Evolutionary conservation across 805 yeast species (phyloP).

Genomic region (Wickerhamiella australiensis): DNA sequence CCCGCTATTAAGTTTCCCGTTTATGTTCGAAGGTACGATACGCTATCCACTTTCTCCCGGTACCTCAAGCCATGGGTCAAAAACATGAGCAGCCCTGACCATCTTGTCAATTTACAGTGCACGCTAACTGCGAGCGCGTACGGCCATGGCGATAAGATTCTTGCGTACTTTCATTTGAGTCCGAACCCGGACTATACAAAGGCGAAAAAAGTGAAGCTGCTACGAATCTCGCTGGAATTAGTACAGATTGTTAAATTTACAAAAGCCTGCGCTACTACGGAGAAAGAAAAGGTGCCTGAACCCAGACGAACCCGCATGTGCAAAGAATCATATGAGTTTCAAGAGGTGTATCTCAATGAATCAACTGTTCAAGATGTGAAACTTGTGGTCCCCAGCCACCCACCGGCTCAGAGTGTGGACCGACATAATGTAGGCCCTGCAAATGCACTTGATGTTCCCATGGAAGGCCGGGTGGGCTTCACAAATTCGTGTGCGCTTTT

Average conservation of each 20-base stretch:
- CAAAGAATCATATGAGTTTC: conserved; percentile 22
- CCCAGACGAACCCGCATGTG: conserved; percentile 24
- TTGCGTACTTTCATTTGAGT: conserved; percentile 24
- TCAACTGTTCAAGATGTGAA: conserved; percentile 14
- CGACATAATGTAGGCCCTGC: conserved; percentile 9
- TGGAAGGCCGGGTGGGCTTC: conserved; percentile 27
- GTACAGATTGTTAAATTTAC: conserved; percentile 28
- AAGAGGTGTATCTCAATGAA: conserved; percentile 23
- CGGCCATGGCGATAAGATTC: conserved; percentile 31
- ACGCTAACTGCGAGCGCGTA: conserved; percentile 28
- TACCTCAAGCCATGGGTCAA: conserved; percentile 25
- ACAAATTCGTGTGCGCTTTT: conserved; percentile 29
- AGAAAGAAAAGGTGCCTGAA: conserved; percentile 26
- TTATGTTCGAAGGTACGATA: conserved; percentile 30
- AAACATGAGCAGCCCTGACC: conserved; percentile 26
- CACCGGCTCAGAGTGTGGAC: not conserved
- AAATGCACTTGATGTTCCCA: conserved; percentile 25
- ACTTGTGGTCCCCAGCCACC: conserved; percentile 7
- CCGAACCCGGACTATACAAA: conserved; percentile 32
- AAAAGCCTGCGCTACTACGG: conserved; percentile 6
- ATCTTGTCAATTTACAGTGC: conserved; percentile 28
- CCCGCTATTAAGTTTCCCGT: conserved; percentile 25
- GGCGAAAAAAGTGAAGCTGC: conserved; percentile 29
- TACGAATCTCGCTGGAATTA: conserved; percentile 27
- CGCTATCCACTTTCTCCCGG: conserved; percentile 30